phyloP scores from a whole-genome alignment of 768 basidiomycete genomes.

The Solioccasus polychromus region DNA sequence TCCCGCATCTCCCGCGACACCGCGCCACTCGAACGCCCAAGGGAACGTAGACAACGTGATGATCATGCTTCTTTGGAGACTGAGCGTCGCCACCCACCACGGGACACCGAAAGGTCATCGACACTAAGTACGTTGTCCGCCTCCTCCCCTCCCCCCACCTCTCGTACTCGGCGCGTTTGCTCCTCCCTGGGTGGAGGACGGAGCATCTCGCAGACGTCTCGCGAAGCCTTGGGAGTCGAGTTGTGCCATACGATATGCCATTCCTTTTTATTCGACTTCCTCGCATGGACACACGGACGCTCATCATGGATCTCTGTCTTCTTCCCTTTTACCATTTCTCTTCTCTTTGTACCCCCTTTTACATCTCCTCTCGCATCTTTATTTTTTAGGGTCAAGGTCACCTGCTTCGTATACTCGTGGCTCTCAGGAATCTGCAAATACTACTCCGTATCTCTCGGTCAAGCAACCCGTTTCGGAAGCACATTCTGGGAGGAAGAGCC shows the following conservation, averaged over 20 bases:
- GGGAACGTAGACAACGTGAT: constrained; percentile 27
- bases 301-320: constrained; percentile 40
- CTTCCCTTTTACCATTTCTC: constrained; percentile 28
- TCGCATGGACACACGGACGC: constrained; percentile 39
- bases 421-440: constrained; percentile 20
- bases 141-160: constrained; percentile 37
- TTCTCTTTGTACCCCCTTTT: constrained; percentile 30
- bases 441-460: constrained; percentile 8
- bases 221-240: constrained; percentile 48
- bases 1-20: constrained; percentile 16
- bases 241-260: constrained; percentile 26
- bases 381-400: constrained; percentile 42
- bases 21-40: constrained; percentile 15
- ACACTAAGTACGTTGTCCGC: constrained; percentile 48
- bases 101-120: constrained; percentile 34
- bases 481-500: constrained; percentile 15
- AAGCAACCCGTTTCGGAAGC: constrained; percentile 15
- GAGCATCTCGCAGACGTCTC: constrained; percentile 35
- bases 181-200: constrained; percentile 40
- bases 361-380: constrained; percentile 30
- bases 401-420: constrained; percentile 34
- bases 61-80: constrained; percentile 15
- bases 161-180: constrained; percentile 35
- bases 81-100: constrained; percentile 24
- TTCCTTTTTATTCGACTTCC: constrained; percentile 38